Conservation (phyloP, 345 rosid genomes). For the Citrus cavaleriei region DNA sequence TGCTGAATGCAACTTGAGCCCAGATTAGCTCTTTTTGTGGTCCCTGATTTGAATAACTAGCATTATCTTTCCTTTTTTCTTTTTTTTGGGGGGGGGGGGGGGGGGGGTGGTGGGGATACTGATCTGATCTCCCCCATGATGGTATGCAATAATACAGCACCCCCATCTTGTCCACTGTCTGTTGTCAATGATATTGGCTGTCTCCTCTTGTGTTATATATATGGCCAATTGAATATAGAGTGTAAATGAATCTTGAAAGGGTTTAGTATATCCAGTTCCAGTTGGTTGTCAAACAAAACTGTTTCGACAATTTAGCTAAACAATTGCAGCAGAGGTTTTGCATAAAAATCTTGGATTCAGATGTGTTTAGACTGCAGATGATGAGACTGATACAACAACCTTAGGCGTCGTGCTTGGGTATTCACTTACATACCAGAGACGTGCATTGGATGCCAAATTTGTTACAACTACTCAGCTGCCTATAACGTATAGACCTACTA, state of each 20-base stretch:
- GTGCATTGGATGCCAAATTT: not conserved
- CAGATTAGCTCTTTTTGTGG: constrained; percentile 23
- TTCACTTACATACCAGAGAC: not conserved
- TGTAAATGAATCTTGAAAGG: not conserved
- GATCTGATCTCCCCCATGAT: too few species aligned
- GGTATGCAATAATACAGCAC: not conserved
- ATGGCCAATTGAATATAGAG: not conserved
- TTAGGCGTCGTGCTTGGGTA: not conserved
- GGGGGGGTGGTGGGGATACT: too few species aligned
- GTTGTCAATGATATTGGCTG: not conserved
- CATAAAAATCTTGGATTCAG: not conserved
- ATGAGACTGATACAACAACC: not conserved
- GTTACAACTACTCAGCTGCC: not conserved
- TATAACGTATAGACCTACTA: not conserved
- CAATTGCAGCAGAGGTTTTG: not conserved
- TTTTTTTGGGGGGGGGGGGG: too few species aligned
- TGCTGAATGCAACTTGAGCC: constrained; percentile 45
- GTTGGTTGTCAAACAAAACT: not conserved
- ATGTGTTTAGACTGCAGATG: not conserved
- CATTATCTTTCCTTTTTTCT: not conserved
- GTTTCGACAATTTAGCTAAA: not conserved
- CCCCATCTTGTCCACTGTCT: not conserved
- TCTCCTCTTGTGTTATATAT: not conserved
- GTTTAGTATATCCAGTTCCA: not conserved
- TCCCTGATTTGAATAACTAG: not conserved